Evolutionary conservation across 2,329 filamentous ascomycete genomes (phyloP).

Genomic region (Talaromyces sp.): DNA sequence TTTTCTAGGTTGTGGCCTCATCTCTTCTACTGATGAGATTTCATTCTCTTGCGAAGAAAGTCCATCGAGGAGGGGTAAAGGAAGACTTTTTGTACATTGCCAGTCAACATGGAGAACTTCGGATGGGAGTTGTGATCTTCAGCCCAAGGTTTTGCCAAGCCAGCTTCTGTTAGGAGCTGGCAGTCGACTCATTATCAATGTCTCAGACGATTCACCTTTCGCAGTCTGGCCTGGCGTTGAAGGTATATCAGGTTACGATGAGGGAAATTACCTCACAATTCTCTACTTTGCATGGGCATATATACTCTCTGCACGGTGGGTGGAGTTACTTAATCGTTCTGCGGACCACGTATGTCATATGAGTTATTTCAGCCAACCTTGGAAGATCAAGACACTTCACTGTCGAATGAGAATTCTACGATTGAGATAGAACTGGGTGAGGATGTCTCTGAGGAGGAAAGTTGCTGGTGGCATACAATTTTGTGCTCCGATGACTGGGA

Average conservation of each 20-base stretch:
- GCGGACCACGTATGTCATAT: constrained; percentile 19
- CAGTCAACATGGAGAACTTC: constrained; percentile 25
- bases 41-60: constrained; percentile 22
- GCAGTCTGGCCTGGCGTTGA: constrained; percentile 22
- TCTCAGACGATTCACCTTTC: constrained; percentile 21
- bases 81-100: constrained; percentile 18
- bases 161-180: constrained; percentile 15
- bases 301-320: constrained; percentile 28
- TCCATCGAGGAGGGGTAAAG: constrained; percentile 6
- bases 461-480: constrained; percentile 17
- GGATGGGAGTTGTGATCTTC: constrained; percentile 14
- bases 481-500: constrained; percentile 18
- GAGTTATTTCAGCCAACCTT: constrained; percentile 2
- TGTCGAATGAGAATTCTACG: not conserved
- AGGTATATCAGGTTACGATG: constrained; percentile 20
- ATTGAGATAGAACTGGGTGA: constrained; percentile 18
- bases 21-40: constrained; percentile 4
- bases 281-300: constrained; percentile 30
- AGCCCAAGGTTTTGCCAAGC: constrained; percentile 17
- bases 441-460: constrained; percentile 16
- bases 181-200: constrained; percentile 11
- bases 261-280: constrained; percentile 24
- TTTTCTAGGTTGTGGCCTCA: constrained; percentile 20
- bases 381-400: not conserved
- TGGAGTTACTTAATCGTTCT: constrained; percentile 23